These are phyloP conservation scores for Agrostemma githago DNA, from an alignment of 148 eudicot species.

Conservation along the genomic window DNA sequence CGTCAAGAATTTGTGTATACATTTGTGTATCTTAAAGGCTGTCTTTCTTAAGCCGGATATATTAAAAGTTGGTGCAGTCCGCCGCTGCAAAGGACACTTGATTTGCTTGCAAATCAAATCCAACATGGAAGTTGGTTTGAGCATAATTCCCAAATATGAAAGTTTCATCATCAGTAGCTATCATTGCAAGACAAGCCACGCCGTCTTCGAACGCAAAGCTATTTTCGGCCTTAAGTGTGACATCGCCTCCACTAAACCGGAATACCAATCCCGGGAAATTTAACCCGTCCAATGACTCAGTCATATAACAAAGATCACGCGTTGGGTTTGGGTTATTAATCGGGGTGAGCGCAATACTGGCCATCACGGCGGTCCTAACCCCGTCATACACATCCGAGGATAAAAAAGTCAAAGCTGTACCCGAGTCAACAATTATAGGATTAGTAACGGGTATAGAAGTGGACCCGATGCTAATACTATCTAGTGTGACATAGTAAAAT, in stretches of 20 bases:
- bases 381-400: conserved; percentile 14
- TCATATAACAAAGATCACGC: conserved; percentile 18
- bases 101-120: conserved; percentile 18
- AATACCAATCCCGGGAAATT: conserved; percentile 20
- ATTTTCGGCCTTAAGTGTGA: conserved; percentile 22
- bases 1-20: too few species aligned
- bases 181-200: conserved; percentile 24
- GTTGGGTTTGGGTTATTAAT: not conserved
- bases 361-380: conserved; percentile 10
- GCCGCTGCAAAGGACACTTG: conserved; percentile 22
- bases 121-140: conserved; percentile 23
- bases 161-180: not conserved
- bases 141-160: conserved; percentile 29
- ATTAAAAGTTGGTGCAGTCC: conserved; percentile 16
- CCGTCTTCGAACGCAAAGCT: not conserved
- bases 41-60: too few species aligned
- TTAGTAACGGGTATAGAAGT: conserved; percentile 4
- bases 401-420: conserved; percentile 20
- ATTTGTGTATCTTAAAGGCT: too few species aligned
- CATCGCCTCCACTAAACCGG: conserved; percentile 31
- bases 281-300: not conserved
- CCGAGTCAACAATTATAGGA: conserved; percentile 25
- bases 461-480: conserved; percentile 24
- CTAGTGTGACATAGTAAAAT: conserved; percentile 20
- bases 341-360: not conserved